Percentiles rank a stretch among this genome's conserved stretches.
These are phyloP conservation scores for Pulveroboletus sp. DNA, from an alignment of 768 basidiomycete genomes.

Conservation along the genomic window DNA sequence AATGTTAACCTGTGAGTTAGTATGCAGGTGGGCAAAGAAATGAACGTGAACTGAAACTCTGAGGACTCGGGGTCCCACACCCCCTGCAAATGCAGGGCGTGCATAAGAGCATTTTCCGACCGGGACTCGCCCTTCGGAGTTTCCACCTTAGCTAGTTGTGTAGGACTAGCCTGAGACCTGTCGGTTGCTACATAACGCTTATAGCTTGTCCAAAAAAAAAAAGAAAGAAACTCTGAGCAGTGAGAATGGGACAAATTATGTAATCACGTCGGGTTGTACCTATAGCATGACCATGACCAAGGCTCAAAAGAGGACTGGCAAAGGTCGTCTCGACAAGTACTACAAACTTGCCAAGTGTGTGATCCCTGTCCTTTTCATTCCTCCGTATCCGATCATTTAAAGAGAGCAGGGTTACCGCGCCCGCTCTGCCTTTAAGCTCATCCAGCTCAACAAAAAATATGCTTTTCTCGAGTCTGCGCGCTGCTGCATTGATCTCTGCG, in stretches of 20 bases:
- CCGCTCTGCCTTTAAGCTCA: conserved; percentile 98
- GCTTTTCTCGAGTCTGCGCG: conserved; percentile 82
- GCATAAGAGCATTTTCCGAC: too few relatives aligned
- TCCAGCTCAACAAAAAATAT: conserved; percentile 98
- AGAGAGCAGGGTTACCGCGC: conserved; percentile 99
- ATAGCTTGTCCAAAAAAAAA: too few relatives aligned
- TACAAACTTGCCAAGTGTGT: conserved; percentile 89
- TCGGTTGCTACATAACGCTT: too few relatives aligned
- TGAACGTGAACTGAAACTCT: too few relatives aligned
- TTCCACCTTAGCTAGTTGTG: too few relatives aligned
- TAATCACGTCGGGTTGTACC: conserved; percentile 10
- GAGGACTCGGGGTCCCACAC: too few relatives aligned
- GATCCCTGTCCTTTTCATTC: neutral
- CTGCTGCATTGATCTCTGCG: conserved; percentile 97
- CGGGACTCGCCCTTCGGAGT: too few relatives aligned
- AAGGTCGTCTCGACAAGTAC: conserved; percentile 94
- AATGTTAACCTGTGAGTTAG: too few relatives aligned
- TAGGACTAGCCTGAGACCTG: too few relatives aligned
- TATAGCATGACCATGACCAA: conserved; percentile 57
- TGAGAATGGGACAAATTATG: conserved; percentile 9
- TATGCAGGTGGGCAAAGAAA: too few relatives aligned
- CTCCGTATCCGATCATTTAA: conserved; percentile 9
- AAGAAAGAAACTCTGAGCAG: too few relatives aligned
- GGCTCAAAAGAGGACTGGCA: conserved; percentile 93
- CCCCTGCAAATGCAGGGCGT: too few relatives aligned